Base-by-base conservation (phyloP, 176 grass and related monocot species). In the Olyra latifolia region DNA sequence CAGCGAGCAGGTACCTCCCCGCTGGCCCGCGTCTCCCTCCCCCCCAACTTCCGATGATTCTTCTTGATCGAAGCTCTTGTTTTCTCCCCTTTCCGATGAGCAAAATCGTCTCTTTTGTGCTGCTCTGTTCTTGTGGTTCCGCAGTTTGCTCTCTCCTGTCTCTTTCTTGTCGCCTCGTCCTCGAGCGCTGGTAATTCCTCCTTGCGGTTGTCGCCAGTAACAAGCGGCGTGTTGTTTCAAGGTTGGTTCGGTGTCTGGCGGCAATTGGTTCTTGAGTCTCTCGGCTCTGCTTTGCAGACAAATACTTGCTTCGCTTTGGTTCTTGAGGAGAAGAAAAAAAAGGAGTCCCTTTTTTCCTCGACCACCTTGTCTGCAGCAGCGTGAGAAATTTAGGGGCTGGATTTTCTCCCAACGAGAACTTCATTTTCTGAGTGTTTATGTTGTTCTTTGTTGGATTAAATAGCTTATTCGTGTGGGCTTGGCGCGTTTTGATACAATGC, bases 1-100 rank as follows among this genome's bases (percentile, higher is more conserved):
- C 89, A 91, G 87, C 78, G 87, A 94, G 87, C 92, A 94, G 84
- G 89, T 94, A 63, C n/a, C 22, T 38, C 60, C 1, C 23, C 23
- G 22, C 52, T 10, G 15, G 20, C 19, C 39, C 10, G 10, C 81
- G 10, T 46, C 17, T 14, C 38, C 22, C n/a, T n/a, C n/a, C n/a
- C n/a, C n/a, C 11, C 20, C 12, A 22, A 15, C 75, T 70, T 12
- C 62, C 15, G 48, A 24, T 4, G 56, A 80, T 50, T 69, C 27
- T 35, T 84, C 60, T 62, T 87, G 66, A 90, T 86, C 71, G 72
- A 87, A 82, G 48, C 77, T 81, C 42, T 13, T 17, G 47, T 19
- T 68, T 68, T 20, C 3, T 50, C 39, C 42, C 66, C 17, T 4
- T 17, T 66, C 72, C 6, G 70, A 59, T 67, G 40, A 75, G 54